Base-by-base conservation (phyloP, 2,329 filamentous ascomycete species). In the Trichoderma sp. region DNA sequence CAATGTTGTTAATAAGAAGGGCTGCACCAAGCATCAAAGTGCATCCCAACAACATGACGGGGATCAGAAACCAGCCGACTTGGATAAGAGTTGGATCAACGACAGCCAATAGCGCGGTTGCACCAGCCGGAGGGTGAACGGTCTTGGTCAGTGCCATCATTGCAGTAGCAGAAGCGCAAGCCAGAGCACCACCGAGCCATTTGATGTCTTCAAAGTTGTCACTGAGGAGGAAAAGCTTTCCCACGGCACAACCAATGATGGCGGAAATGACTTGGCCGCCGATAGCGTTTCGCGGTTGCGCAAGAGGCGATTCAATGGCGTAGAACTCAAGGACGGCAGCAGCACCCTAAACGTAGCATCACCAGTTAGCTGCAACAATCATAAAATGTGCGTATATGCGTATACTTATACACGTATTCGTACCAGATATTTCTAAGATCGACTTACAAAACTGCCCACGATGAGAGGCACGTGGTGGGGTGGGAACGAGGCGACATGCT, bases 291-390 rank as follows among this genome's bases (percentile, higher is more conserved):
- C 92, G 89, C 1, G 92, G 92, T 77, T 94, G 92, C 0, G 92
- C 86, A 32, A 94, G 86, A 0, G 92, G 91, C 0, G 91, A 91
- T 64, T 92, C 89, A 75, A 93, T 90, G 61, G 89, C 86, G 76
- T 90, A 90, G 80, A 92, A 94, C 76, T 92, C 88, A 47, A 94
- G 86, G n/a, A 94, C 91, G 15, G 92, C 92, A 3, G 91, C 89
- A 5, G 92, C 92, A 66, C 92, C 92, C 90, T 92, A 34, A 21
- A 67, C 6, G 51, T 6, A 30, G 18, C 24, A 39, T 5, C 21
- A 24, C 12, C 11, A 6, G 18, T 67, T 24, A 58, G 64, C 8
- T 43, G 15, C 5, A 6, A 57, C 1, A n/a, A n/a, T n/a, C 2
- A n/a, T 9, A n/a, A 58, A 11, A 32, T 32, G 56, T 58, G 56